phyloP scores from a whole-genome alignment of 495 filamentous ascomycete genomes.

The Tuber calosporum region DNA sequence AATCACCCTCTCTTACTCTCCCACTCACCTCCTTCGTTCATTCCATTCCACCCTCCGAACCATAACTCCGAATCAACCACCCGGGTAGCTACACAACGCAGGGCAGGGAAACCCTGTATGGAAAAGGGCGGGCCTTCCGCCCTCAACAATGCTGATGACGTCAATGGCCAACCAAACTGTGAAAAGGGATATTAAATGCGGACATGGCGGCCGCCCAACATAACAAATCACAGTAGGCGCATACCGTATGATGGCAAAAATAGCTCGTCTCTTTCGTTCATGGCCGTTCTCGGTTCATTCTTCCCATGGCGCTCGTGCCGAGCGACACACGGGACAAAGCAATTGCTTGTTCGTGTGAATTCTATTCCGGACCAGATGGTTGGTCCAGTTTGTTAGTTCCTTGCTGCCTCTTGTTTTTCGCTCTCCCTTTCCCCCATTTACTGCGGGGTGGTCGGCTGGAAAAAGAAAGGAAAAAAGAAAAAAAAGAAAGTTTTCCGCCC shows the following conservation, averaged over 20 bases:
- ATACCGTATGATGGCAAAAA: slow-evolving; percentile 1
- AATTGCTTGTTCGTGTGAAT: neutral
- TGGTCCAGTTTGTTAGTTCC: neutral
- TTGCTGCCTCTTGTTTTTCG: neutral
- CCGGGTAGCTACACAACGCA: neutral
- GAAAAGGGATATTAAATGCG: neutral
- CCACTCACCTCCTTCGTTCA: too few relatives aligned
- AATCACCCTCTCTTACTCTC: neutral
- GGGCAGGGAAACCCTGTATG: slow-evolving; percentile 1
- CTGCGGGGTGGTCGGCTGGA: neutral
- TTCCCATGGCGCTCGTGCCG: neutral
- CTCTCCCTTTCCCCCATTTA: neutral
- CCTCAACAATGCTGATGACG: neutral
- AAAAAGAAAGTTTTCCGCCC: neutral
- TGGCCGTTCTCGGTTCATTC: neutral
- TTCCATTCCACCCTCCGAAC: neutral
- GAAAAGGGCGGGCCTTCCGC: neutral
- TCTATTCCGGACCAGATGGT: neutral
- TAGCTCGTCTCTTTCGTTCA: neutral
- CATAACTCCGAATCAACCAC: neutral
- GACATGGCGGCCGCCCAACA: neutral
- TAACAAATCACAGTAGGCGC: neutral
- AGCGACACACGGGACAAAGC: neutral
- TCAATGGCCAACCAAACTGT: neutral
- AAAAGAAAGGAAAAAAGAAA: neutral